Conservation (phyloP, 2,329 filamentous ascomycete genomes). For the Claviceps citrina region DNA sequence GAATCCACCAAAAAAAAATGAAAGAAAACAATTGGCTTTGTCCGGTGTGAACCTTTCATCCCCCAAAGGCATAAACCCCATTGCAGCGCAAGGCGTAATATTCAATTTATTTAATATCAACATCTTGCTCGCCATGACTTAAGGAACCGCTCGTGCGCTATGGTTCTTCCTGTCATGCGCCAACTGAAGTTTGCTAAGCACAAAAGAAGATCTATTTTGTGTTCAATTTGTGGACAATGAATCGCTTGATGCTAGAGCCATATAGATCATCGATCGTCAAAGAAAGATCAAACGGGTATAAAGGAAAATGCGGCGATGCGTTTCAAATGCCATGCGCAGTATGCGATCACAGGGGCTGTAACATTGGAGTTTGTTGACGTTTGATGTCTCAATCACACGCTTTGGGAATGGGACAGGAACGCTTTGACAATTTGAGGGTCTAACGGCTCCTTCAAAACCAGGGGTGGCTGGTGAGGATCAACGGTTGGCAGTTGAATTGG, state of each 20-base stretch:
- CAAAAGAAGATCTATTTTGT: background rate
- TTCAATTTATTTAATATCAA: background rate
- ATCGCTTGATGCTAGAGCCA: background rate
- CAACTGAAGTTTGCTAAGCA: background rate
- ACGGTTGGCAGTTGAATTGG: constrained; percentile 6
- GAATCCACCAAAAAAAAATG: background rate
- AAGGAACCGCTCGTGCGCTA: background rate
- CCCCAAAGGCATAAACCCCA: background rate
- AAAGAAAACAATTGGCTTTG: background rate
- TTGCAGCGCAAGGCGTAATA: background rate
- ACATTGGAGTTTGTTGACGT: background rate
- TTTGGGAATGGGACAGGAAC: constrained; percentile 2
- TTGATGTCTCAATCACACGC: constrained; percentile 2
- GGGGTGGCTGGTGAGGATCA: constrained; percentile 7
- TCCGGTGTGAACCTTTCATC: background rate
- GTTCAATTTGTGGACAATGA: background rate
- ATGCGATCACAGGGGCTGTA: constrained; percentile 2
- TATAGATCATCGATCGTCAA: constrained; percentile 3
- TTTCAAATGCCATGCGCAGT: constrained; percentile 6
- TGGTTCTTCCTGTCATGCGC: background rate
- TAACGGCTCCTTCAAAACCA: constrained; percentile 7
- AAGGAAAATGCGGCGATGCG: constrained; percentile 1
- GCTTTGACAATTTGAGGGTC: constrained; percentile 5
- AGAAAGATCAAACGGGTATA: background rate
- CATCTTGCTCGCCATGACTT: background rate